These are phyloP conservation scores for Cyclocybe aegerita DNA, from an alignment of 768 basidiomycete genomes.

Conservation along the genomic window DNA sequence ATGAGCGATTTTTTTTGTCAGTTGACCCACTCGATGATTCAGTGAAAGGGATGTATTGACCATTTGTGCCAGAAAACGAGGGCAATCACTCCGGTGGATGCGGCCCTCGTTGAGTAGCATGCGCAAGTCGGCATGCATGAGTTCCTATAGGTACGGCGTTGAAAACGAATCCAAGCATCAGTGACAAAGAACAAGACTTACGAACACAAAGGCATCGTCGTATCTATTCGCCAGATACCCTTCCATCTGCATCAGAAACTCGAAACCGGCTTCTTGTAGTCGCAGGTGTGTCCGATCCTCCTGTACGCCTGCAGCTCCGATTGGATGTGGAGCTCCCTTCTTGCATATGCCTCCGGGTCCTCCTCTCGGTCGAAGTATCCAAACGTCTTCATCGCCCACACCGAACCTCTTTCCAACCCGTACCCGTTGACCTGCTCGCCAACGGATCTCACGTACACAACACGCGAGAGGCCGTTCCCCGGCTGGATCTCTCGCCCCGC, in stretches of 20 bases:
- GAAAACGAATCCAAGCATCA: neutral
- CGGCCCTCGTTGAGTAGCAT: neutral
- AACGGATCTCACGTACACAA: too few species aligned
- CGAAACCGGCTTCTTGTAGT: neutral
- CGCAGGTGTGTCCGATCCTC: neutral
- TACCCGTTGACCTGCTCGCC: neutral
- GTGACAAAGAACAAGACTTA: neutral
- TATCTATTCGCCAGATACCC: neutral
- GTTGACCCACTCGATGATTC: neutral
- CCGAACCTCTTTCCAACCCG: neutral
- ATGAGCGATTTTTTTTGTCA: neutral
- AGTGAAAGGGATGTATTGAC: neutral
- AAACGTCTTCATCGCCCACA: neutral
- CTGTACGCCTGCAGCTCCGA: constrained; percentile 1
- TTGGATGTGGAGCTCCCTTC: neutral
- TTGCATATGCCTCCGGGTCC: neutral
- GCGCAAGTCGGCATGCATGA: constrained; percentile 4
- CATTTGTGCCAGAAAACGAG: constrained; percentile 1
- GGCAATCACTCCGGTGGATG: neutral
- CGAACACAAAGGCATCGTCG: constrained; percentile 1
- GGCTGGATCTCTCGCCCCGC: too few species aligned
- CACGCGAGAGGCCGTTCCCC: too few species aligned
- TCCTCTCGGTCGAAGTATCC: neutral
- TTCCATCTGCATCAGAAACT: constrained; percentile 2
- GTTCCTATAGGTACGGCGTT: neutral